These are phyloP conservation scores for Bidens hawaiensis DNA, from an alignment of 140 eudicot species.

Conservation along the genomic window DNA sequence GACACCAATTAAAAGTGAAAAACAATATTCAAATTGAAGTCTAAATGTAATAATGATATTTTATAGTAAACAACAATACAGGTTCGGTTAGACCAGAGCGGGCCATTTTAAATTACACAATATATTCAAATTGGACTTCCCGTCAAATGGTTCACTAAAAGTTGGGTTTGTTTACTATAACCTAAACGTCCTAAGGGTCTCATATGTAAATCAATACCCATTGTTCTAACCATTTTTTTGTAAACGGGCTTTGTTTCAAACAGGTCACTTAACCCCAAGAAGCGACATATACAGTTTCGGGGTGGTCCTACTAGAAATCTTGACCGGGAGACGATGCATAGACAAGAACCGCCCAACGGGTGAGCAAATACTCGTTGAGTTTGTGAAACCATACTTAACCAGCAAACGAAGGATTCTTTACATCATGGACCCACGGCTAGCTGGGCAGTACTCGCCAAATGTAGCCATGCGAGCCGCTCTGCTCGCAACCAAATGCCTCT, in stretches of 20 bases:
- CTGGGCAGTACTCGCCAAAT: constrained; percentile 60
- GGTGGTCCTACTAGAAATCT: constrained; percentile 69
- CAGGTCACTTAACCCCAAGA: constrained; percentile 72
- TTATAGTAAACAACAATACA: not conserved
- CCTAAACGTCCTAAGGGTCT: not conserved
- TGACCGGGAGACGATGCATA: constrained; percentile 63
- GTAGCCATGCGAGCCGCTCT: constrained; percentile 55
- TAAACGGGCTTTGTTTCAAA: not conserved
- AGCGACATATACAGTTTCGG: constrained; percentile 87
- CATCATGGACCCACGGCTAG: constrained; percentile 63
- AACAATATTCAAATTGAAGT: no score
- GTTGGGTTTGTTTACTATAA: not conserved
- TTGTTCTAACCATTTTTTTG: constrained; percentile 4
- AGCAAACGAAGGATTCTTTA: constrained; percentile 53
- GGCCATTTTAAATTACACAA: no score
- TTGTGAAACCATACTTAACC: constrained; percentile 63
- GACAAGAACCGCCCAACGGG: constrained; percentile 73
- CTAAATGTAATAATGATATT: not conserved
- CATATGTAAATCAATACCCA: not conserved
- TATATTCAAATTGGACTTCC: no score
- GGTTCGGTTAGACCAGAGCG: not conserved
- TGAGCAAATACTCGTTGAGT: constrained; percentile 63
- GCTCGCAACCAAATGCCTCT: constrained; percentile 62
- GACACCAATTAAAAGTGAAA: not conserved
- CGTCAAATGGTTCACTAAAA: not conserved